Conservation (phyloP, 1,284 basidiomycete species). For the Mycena citricolor region DNA sequence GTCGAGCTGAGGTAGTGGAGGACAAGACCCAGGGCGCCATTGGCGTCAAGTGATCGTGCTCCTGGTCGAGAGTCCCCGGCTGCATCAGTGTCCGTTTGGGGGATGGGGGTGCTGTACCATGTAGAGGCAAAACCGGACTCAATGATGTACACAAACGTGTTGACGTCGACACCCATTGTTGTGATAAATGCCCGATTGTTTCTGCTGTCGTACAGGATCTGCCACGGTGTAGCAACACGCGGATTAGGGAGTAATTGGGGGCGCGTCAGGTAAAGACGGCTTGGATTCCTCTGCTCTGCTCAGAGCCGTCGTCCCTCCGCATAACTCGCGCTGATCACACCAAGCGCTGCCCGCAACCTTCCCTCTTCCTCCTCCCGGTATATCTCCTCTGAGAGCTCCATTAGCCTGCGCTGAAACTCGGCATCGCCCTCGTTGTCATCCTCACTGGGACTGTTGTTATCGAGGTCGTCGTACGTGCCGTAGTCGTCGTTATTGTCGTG, state of each 20-base stretch:
- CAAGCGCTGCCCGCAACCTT: too few relatives aligned
- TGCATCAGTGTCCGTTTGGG: constrained; percentile 30
- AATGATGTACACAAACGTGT: constrained; percentile 34
- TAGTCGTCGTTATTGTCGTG: too few relatives aligned
- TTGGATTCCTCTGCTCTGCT: constrained; percentile 4
- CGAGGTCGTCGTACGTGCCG: too few relatives aligned
- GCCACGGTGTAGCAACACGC: constrained; percentile 32
- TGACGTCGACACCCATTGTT: constrained; percentile 38
- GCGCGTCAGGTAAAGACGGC: constrained; percentile 30
- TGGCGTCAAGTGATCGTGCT: constrained; percentile 42
- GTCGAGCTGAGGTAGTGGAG: constrained; percentile 32
- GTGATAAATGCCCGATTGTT: constrained; percentile 38
- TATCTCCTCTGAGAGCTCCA: too few relatives aligned
- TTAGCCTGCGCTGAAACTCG: too few relatives aligned
- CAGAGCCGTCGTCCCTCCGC: neutral
- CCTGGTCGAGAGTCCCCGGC: constrained; percentile 31
- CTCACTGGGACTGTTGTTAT: too few relatives aligned
- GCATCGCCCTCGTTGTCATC: too few relatives aligned
- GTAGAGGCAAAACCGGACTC: constrained; percentile 24
- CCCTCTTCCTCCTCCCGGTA: neutral
- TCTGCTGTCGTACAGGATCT: constrained; percentile 26
- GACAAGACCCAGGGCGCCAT: constrained; percentile 44
- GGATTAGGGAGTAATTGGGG: constrained; percentile 33
- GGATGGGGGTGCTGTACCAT: constrained; percentile 40
- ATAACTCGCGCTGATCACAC: too few relatives aligned